Evolutionary conservation across 148 eudicot species (phyloP).

Genomic region (Talinum fruticosum): DNA sequence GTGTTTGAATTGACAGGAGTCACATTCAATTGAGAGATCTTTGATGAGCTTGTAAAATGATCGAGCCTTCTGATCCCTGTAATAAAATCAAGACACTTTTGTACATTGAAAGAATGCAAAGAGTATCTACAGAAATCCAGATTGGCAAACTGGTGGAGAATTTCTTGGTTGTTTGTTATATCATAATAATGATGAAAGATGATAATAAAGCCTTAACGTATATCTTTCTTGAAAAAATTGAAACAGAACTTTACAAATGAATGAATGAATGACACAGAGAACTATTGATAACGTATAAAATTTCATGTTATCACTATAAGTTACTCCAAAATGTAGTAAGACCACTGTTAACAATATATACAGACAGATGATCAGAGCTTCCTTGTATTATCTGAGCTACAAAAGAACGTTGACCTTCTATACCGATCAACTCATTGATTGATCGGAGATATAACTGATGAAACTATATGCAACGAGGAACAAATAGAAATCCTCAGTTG

Average conservation of each 20-base stretch:
- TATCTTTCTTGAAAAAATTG: too few relatives aligned
- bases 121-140: too few relatives aligned
- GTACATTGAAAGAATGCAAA: too few relatives aligned
- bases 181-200: neutral
- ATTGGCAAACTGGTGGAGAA: too few relatives aligned
- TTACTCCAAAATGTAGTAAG: neutral
- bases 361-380: constrained; percentile 15
- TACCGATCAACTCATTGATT: neutral
- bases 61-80: too few relatives aligned
- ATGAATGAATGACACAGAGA: neutral
- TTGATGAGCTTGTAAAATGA: too few relatives aligned
- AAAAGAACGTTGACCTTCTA: constrained; percentile 2
- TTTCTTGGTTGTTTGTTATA: too few relatives aligned
- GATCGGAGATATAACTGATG: neutral
- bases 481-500: constrained; percentile 25
- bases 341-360: constrained; percentile 23
- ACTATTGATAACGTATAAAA: neutral
- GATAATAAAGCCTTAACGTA: neutral
- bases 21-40: too few relatives aligned
- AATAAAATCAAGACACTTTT: too few relatives aligned
- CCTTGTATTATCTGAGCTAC: constrained; percentile 11
- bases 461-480: constrained; percentile 16
- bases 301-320: neutral
- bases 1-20: too few relatives aligned
- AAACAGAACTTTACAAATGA: too few relatives aligned